phyloP scores from a whole-genome alignment of 2,329 filamentous ascomycete species.

The Madurella mycetomatis region DNA sequence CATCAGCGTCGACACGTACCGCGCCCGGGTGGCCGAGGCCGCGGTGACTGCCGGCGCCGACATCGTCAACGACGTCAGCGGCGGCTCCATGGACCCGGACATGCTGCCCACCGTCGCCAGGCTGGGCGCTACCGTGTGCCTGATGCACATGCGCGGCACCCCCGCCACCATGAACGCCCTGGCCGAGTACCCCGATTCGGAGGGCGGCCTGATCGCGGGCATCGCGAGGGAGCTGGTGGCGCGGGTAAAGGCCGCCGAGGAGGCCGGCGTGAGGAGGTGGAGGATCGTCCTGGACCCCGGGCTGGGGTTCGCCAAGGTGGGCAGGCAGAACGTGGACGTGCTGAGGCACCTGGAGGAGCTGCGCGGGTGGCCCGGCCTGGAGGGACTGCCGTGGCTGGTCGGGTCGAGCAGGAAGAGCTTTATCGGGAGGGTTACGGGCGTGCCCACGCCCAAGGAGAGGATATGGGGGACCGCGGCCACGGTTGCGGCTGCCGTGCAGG shows the following conservation, averaged over 20 bases:
- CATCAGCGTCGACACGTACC: conserved; percentile 91
- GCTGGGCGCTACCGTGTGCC: conserved; percentile 70
- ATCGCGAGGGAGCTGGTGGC: conserved; percentile 64
- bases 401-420: conserved; percentile 88
- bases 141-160: conserved; percentile 93
- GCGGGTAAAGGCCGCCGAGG: conserved; percentile 69
- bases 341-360: conserved; percentile 64
- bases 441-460: conserved; percentile 64
- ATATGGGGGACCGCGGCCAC: conserved; percentile 85
- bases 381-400: conserved; percentile 78
- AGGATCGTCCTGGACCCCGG: conserved; percentile 92
- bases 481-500: conserved; percentile 77
- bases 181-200: conserved; percentile 56
- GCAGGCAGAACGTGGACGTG: conserved; percentile 75
- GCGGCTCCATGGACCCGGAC: conserved; percentile 67
- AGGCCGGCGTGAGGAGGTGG: conserved; percentile 83
- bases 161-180: conserved; percentile 74
- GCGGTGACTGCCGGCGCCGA: conserved; percentile 77
- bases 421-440: conserved; percentile 76
- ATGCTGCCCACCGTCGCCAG: conserved; percentile 80
- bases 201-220: conserved; percentile 50
- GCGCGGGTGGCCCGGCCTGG: conserved; percentile 58
- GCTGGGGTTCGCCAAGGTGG: conserved; percentile 86
- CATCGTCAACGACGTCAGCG: conserved; percentile 92
- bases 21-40: conserved; percentile 72